A percentile compares a stretch with the other conserved stretches of the same genome.
Conservation (phyloP, 1,139 yeast genomes). For the Yamadazyma pseudoaaseri region DNA sequence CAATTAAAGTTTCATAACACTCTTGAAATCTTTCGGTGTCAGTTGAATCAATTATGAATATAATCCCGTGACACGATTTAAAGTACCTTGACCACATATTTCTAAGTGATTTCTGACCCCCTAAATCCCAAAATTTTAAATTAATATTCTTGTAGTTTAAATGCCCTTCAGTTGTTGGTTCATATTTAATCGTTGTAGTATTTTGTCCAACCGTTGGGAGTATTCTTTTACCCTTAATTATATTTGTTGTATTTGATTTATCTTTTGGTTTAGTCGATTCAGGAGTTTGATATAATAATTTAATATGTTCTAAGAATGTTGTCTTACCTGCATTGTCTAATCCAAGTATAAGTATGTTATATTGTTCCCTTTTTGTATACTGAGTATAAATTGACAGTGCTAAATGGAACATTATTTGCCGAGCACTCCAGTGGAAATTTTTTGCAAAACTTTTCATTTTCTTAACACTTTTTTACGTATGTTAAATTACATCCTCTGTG, state of each 20-base stretch:
- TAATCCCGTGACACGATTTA: constrained; percentile 83
- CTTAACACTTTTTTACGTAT: no score
- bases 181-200: constrained; percentile 45
- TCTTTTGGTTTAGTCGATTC: constrained; percentile 12
- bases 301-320: constrained; percentile 45
- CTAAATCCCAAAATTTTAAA: constrained; percentile 92
- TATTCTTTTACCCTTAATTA: constrained; percentile 38
- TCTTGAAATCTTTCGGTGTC: constrained; percentile 82
- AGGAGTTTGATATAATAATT: constrained; percentile 36
- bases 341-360: constrained; percentile 74
- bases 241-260: constrained; percentile 17
- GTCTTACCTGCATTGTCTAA: constrained; percentile 97
- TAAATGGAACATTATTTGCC: constrained; percentile 38
- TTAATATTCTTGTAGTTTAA: constrained; percentile 48
- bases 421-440: not conserved
- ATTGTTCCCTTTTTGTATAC: constrained; percentile 48
- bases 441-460: not conserved
- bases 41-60: constrained; percentile 89
- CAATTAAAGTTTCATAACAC: constrained; percentile 62
- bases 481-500: constrained; percentile 6
- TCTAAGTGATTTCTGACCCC: constrained; percentile 85
- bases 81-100: constrained; percentile 87
- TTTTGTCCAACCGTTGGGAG: constrained; percentile 64
- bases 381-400: constrained; percentile 49
- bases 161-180: constrained; percentile 22